Evolutionary conservation across 1,284 basidiomycete species (phyloP).

Genomic region (Ustilago sp.): DNA sequence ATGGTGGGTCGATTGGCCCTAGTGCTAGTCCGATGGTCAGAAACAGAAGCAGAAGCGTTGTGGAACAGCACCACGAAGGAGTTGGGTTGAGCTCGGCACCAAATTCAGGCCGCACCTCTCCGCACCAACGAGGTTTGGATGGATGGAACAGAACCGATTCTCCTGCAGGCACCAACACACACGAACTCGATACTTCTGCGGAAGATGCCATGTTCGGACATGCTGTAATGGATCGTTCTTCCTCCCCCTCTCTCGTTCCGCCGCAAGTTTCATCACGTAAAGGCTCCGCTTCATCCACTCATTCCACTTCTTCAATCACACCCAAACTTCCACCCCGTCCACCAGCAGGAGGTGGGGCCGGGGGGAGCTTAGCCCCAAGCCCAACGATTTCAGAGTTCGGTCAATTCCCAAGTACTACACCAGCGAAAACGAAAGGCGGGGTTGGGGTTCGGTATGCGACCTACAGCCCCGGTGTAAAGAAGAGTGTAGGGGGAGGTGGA

Average conservation of each 20-base stretch:
- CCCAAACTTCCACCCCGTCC: constrained; percentile 37
- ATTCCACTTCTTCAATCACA: constrained; percentile 10
- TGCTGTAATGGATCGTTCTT: constrained; percentile 9
- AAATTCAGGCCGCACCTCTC: constrained; percentile 19
- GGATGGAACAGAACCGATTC: constrained; percentile 2
- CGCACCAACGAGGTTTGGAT: not conserved
- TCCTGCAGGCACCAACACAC: constrained; percentile 11
- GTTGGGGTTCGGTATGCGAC: constrained; percentile 30
- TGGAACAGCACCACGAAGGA: not conserved
- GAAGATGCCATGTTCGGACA: constrained; percentile 46
- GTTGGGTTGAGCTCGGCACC: constrained; percentile 8
- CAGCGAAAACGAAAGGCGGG: constrained; percentile 8
- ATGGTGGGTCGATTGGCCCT: not conserved
- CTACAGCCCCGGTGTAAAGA: constrained; percentile 37
- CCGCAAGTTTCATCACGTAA: constrained; percentile 23
- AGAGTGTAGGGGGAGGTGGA: not conserved
- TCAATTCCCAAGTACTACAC: constrained; percentile 11
- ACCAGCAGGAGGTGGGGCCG: not conserved
- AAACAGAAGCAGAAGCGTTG: constrained; percentile 17
- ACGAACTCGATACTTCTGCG: constrained; percentile 33
- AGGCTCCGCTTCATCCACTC: constrained; percentile 26
- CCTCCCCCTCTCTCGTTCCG: not conserved
- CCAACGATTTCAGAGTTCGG: constrained; percentile 46
- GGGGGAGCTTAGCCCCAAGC: constrained; percentile 23
- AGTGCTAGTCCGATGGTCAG: constrained; percentile 8